Evolutionary conservation across 768 basidiomycete genomes (phyloP), one percentile per base, ranked within the genome.

Genomic region (Lenzites betulinus): DNA sequence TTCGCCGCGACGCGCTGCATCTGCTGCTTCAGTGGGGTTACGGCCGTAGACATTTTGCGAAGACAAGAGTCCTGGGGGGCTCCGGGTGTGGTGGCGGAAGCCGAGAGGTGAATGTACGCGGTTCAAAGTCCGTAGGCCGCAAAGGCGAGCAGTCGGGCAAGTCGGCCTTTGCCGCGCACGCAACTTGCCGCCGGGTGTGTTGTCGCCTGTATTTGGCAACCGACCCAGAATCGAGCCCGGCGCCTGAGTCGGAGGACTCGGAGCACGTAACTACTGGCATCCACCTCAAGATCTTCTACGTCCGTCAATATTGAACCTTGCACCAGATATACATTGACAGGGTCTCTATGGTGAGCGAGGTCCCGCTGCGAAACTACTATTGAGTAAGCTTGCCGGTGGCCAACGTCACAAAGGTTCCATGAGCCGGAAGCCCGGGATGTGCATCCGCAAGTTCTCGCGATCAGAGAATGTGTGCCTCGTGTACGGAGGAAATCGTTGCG

Each of bases 1-100:
- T 79, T 70, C 43, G 80, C 74, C 1, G 87, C 88, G 50, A 91
- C 81, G 11, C 73, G 67, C 42, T 72, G 74, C 63, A 92, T 78
- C 67, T 82, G 80, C 59, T 80, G 78, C 0, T 79, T 74, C 15
- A 83, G 70, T 61, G 78, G 79, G 54, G 73, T 55, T 35, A 60
- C 52, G n/a, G 70, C 53, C 70, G 73, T 73, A 50, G 63, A 58
- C 58, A 66, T 70, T 35, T 43, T 12, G 18, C 35, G 35, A 49
- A 15, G 13, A 16, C 11, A 22, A 39, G 25, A 46, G 44, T 22
- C 18, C 18, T 51, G 8, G 26, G 8, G 50, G 18, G 22, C 28
- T 4, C 38, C 9, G 16, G 16, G 18, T 1, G 44, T 13, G 46
- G 25, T 13, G 13, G 28, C 26, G 23, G 28, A 20, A 16, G 22